A percentile compares a stretch with the other conserved stretches of the same genome.
These are phyloP conservation scores for Phytophthora quininea DNA, from an alignment of 352 stramenopile species.

Conservation along the genomic window DNA sequence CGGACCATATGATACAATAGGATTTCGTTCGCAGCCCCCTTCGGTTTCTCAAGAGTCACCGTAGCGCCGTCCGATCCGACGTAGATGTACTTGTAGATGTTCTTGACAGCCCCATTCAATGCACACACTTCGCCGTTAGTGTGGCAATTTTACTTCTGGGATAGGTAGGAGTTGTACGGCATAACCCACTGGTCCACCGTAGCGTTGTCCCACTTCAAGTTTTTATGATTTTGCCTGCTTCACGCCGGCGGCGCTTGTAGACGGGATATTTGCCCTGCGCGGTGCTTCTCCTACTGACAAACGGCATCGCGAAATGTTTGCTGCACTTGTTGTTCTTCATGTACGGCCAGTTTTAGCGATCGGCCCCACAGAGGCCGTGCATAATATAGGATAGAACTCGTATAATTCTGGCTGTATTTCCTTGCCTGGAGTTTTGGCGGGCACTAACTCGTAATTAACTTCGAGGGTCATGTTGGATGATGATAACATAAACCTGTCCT, in stretches of 20 bases:
- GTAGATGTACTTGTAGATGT: slow-evolving; percentile 67
- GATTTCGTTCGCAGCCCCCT: no score
- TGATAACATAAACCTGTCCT: no score
- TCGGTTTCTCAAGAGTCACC: no score
- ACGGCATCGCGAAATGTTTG: slow-evolving; percentile 27
- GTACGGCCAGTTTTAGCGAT: not conserved
- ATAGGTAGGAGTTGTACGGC: slow-evolving; percentile 62
- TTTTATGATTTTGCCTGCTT: no score
- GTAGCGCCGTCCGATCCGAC: slow-evolving; percentile 57
- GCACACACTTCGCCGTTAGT: slow-evolving; percentile 63
- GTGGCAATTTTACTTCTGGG: slow-evolving; percentile 59
- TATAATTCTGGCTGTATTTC: slow-evolving; percentile 13
- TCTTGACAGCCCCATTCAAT: slow-evolving; percentile 45
- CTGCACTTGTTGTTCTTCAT: slow-evolving; percentile 23
- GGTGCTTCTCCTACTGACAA: no score
- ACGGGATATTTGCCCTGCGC: no score
- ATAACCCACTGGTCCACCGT: slow-evolving; percentile 53
- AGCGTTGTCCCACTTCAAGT: slow-evolving; percentile 20
- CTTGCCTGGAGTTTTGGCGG: slow-evolving; percentile 8
- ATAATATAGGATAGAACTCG: slow-evolving; percentile 17
- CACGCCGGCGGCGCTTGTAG: no score
- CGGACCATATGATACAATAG: no score
- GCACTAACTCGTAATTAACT: not conserved
- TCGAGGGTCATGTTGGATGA: no score
- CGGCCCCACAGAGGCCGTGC: slow-evolving; percentile 9